Percentiles rank a stretch among this genome's conserved stretches.
phyloP scores from a whole-genome alignment of 768 basidiomycete species.

The Pulveroboletus sp. region DNA sequence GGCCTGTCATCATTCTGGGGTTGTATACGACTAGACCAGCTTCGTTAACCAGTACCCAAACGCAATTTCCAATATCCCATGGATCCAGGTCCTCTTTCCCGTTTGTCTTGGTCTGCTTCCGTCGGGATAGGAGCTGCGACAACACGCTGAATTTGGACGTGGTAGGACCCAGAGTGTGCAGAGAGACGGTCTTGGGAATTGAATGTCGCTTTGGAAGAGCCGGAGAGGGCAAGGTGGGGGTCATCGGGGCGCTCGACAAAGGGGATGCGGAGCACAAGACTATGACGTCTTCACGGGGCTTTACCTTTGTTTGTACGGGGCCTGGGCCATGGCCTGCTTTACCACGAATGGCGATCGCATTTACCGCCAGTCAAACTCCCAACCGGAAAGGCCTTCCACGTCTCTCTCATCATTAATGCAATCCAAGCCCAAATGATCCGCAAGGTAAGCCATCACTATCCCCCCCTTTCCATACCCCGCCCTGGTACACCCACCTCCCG shows the following conservation, averaged over 20 bases:
- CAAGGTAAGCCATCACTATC: no score
- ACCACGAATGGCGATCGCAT: not conserved
- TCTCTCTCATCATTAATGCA: not conserved
- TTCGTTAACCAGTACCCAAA: slow-evolving; percentile 53
- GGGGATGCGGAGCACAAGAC: no score
- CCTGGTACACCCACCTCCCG: no score
- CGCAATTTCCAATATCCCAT: slow-evolving; percentile 36
- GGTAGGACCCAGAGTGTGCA: slow-evolving; percentile 3
- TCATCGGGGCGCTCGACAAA: slow-evolving; percentile 24
- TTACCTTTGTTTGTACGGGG: no score
- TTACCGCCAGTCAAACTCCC: not conserved
- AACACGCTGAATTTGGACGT: slow-evolving; percentile 8
- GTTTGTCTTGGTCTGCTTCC: slow-evolving; percentile 18
- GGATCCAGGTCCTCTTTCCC: not conserved
- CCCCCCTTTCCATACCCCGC: no score
- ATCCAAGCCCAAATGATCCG: no score
- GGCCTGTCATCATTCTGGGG: slow-evolving; percentile 27
- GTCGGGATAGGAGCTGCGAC: slow-evolving; percentile 23
- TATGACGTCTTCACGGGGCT: no score
- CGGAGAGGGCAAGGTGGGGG: slow-evolving; percentile 6
- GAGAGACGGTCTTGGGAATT: slow-evolving; percentile 14
- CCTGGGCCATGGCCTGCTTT: no score
- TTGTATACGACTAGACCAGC: slow-evolving; percentile 29
- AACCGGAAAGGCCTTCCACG: not conserved
- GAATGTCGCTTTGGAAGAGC: slow-evolving; percentile 5